Evolutionary conservation across 257 asterid genomes (phyloP).

Genomic region (Przewalskia tangutica): DNA sequence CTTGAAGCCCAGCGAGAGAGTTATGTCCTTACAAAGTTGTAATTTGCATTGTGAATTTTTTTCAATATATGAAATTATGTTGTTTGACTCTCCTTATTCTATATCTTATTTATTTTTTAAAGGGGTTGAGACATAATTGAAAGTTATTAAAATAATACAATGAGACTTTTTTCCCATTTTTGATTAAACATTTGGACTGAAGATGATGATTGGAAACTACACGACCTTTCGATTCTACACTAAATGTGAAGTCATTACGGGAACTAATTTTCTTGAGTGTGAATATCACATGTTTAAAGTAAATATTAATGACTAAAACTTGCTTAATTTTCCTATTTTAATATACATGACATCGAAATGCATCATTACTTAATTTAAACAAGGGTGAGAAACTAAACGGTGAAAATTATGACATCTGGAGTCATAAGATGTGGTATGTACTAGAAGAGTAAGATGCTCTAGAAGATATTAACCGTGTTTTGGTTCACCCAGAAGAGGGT

Average conservation of each 20-base stretch:
- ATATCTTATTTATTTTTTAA: background rate
- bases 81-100: too few relatives aligned
- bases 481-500: background rate
- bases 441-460: background rate
- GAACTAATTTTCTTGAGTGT: too few relatives aligned
- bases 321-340: too few relatives aligned
- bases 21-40: background rate
- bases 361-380: background rate
- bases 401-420: background rate
- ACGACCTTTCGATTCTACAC: background rate
- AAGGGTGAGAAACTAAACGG: background rate
- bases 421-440: background rate
- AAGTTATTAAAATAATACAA: background rate
- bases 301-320: background rate
- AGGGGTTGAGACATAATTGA: background rate
- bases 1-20: background rate
- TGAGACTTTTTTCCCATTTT: too few relatives aligned
- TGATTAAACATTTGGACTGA: too few relatives aligned
- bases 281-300: too few relatives aligned
- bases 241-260: background rate
- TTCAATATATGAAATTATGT: background rate
- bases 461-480: too few relatives aligned
- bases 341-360: background rate
- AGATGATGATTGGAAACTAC: too few relatives aligned
- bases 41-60: background rate